A percentile compares a stretch with the other conserved stretches of the same genome.
Evolutionary conservation across 2,329 filamentous ascomycete genomes (phyloP).

Genomic region (Arthrobotrys megalospora): DNA sequence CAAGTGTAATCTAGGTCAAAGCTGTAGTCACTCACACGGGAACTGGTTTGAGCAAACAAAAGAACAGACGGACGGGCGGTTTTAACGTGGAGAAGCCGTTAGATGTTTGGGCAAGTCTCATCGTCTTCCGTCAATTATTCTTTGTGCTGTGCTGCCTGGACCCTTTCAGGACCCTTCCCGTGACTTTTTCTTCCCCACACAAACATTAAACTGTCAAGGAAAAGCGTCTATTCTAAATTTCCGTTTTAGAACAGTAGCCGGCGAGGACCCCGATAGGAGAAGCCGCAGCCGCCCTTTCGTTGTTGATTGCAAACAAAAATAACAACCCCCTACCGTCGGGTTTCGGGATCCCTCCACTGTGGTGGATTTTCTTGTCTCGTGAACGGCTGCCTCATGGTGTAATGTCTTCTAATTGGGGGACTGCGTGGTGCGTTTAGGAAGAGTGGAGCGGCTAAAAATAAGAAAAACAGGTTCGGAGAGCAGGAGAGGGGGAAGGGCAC

Average conservation of each 20-base stretch:
- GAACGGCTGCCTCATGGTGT: slow-evolving; percentile 60
- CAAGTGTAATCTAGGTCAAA: slow-evolving; percentile 26
- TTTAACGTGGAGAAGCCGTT: slow-evolving; percentile 41
- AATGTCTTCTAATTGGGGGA: slow-evolving; percentile 49
- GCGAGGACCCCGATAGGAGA: slow-evolving; percentile 59
- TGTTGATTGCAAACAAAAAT: slow-evolving; percentile 51
- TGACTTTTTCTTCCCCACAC: slow-evolving; percentile 42
- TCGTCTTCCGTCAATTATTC: slow-evolving; percentile 13
- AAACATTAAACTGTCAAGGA: slow-evolving; percentile 15
- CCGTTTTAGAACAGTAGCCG: slow-evolving; percentile 53
- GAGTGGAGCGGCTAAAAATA: slow-evolving; percentile 58
- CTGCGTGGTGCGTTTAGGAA: slow-evolving; percentile 33
- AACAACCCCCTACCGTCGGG: slow-evolving; percentile 53
- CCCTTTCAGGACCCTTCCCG: slow-evolving; percentile 21
- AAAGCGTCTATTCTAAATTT: slow-evolving; percentile 54
- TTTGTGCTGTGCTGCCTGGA: slow-evolving; percentile 38
- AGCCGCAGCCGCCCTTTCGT: slow-evolving; percentile 53
- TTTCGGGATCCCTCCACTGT: slow-evolving; percentile 58
- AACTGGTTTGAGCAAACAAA: slow-evolving; percentile 31
- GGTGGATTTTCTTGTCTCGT: slow-evolving; percentile 54
- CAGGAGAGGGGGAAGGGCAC: slow-evolving; percentile 31
- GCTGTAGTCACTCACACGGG: slow-evolving; percentile 39
- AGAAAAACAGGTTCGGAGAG: slow-evolving; percentile 46
- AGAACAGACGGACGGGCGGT: slow-evolving; percentile 43
- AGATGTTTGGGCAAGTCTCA: slow-evolving; percentile 23